Evolutionary conservation across 306 rosid species (phyloP), one percentile per base, ranked within the genome.

Genomic region (Prunus padus): DNA sequence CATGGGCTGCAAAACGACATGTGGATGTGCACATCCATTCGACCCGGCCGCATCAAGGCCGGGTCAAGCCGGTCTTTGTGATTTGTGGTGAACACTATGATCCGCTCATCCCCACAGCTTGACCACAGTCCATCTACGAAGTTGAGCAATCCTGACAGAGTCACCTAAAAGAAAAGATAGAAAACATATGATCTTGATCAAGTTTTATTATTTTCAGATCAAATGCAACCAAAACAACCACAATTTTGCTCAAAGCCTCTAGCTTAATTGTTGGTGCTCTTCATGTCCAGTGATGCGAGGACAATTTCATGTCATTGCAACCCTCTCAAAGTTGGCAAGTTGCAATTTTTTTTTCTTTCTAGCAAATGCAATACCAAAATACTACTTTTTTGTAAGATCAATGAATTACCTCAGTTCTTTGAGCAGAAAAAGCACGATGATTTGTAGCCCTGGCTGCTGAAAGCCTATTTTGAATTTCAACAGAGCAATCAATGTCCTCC

Each of bases 71-170:
- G 46, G 8, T 81, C 77, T 59, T 64, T 76, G 68, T 76, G 73
- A 49, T 76, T 81, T 56, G 80, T 81, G 22, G 84, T 81, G 73
- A 81, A 56, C 30, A 81, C 80, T 54, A 81, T 71, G 72, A 81
- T 81, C 73, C 84, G 71, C 77, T 76, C 84, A 33, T 81, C 84
- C 10, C 80, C 80, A 33, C 80, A 75, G 73, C 84, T 81, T 28
- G 84, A 81, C 84, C 84, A 81, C 6, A 76, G 33, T 46, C 84
- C 84, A 54, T 81, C 84, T 46, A 81, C 33, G 77, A 81, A 81
- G 72, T 76, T 81, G 26, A 81, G 81, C 46, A 81, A 64, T 45
- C 84, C 84, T 16, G 80, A 81, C 54, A 81, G 15, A 18, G 80
- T 81, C 46, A 81, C 76, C 42, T 37, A 37, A 37, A 37, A 37